phyloP scores from a whole-genome alignment of 306 rosid species.

The Dryas alaskensis region DNA sequence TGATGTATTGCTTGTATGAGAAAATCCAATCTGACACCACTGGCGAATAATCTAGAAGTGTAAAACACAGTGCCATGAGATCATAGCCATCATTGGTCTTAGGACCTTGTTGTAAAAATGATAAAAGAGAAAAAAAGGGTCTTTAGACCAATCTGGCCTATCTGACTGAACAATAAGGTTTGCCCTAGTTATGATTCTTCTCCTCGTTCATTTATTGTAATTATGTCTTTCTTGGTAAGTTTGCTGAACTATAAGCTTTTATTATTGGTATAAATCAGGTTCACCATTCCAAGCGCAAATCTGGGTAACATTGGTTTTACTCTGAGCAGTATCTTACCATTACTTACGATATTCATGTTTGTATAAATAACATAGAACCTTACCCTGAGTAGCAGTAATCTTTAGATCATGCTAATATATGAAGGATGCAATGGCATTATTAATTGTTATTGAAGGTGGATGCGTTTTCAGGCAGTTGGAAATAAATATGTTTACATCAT shows the following conservation, averaged over 20 bases:
- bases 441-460: background rate
- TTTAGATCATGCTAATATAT: background rate
- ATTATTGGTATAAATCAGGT: background rate
- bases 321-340: background rate
- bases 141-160: background rate
- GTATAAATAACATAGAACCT: background rate
- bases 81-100: background rate
- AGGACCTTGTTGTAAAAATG: too few relatives aligned
- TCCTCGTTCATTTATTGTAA: conserved; percentile 2
- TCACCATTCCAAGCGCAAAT: background rate
- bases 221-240: background rate
- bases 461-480: too few relatives aligned
- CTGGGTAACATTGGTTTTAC: background rate
- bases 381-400: background rate
- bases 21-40: conserved; percentile 45
- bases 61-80: conserved; percentile 8
- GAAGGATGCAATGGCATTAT: background rate
- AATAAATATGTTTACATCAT: too few relatives aligned
- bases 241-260: background rate
- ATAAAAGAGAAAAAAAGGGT: background rate
- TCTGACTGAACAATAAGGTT: background rate
- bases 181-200: background rate
- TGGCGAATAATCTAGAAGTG: conserved; percentile 31
- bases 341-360: background rate
- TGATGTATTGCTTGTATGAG: conserved; percentile 61